A percentile compares a stretch with the other conserved stretches of the same genome.
Conservation (phyloP, 1,284 basidiomycete species). For the Acaromyces ingoldii region DNA sequence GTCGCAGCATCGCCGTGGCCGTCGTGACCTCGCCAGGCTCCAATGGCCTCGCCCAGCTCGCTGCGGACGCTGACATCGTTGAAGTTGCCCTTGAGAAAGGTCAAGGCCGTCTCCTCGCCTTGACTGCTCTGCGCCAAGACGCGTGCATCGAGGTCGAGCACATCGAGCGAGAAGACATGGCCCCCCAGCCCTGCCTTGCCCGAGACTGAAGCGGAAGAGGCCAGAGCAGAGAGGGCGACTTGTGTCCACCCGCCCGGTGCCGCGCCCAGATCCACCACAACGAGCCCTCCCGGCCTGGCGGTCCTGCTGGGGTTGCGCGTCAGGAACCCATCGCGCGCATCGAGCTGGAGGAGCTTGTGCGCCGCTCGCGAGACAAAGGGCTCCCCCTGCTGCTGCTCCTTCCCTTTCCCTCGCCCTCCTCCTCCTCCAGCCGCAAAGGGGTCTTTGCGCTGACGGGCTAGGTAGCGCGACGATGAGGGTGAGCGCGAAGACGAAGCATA, state of each 20-base stretch:
- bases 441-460: neutral
- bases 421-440: neutral
- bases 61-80: no score
- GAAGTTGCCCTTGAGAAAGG: no score
- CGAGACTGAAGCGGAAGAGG: no score
- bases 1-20: no score
- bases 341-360: neutral
- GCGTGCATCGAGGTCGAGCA: neutral
- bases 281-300: no score
- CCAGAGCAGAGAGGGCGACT: no score
- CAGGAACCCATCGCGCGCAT: neutral
- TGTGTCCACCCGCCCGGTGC: slow-evolving; percentile 5
- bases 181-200: neutral
- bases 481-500: neutral
- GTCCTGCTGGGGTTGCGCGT: no score
- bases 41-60: no score
- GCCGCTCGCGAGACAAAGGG: slow-evolving; percentile 2
- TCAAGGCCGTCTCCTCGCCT: no score
- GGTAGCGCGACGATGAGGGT: neutral
- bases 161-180: slow-evolving; percentile 3
- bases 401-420: no score
- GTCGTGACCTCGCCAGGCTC: no score
- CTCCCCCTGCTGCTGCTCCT: no score
- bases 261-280: slow-evolving; percentile 1
- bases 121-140: neutral